A percentile compares a stretch with the other conserved stretches of the same genome.
Evolutionary conservation across 179 eudicot genomes (phyloP).

Genomic region (Gypsophila paniculata): DNA sequence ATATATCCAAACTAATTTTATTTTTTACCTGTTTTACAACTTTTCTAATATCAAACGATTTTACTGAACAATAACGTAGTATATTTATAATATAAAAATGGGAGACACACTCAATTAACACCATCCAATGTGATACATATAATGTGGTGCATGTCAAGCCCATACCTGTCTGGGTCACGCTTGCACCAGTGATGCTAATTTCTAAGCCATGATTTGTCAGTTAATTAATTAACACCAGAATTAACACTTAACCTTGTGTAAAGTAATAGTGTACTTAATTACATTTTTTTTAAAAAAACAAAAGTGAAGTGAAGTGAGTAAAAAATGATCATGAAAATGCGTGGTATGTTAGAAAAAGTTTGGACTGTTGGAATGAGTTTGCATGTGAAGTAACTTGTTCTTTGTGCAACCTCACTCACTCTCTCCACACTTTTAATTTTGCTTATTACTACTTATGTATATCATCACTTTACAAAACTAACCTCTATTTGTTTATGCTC

Average conservation of each 20-base stretch:
- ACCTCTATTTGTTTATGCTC: too few species aligned
- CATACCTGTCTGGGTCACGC: constrained; percentile 22
- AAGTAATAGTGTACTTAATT: not conserved
- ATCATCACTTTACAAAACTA: too few species aligned
- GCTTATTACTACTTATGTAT: too few species aligned
- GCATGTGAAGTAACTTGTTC: constrained; percentile 20
- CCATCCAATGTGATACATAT: not conserved
- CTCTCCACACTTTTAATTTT: too few species aligned
- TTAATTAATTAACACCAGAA: not conserved
- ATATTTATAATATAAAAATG: not conserved
- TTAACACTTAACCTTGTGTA: not conserved
- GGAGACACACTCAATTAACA: not conserved
- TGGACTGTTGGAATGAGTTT: constrained; percentile 17
- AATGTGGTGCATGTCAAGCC: not conserved
- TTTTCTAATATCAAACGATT: too few species aligned
- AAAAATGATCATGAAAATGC: constrained; percentile 20
- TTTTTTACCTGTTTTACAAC: too few species aligned
- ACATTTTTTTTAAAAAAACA: too few species aligned
- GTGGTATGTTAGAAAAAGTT: constrained; percentile 22
- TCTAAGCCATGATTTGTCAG: constrained; percentile 23
- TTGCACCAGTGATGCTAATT: constrained; percentile 20
- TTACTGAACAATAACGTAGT: too few species aligned
- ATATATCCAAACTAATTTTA: too few species aligned
- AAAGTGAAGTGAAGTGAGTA: constrained; percentile 18
- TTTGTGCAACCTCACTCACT: constrained; percentile 10